Base-by-base conservation (phyloP, 2,329 filamentous ascomycete genomes). In the Fusarium sterilihyphosum region DNA sequence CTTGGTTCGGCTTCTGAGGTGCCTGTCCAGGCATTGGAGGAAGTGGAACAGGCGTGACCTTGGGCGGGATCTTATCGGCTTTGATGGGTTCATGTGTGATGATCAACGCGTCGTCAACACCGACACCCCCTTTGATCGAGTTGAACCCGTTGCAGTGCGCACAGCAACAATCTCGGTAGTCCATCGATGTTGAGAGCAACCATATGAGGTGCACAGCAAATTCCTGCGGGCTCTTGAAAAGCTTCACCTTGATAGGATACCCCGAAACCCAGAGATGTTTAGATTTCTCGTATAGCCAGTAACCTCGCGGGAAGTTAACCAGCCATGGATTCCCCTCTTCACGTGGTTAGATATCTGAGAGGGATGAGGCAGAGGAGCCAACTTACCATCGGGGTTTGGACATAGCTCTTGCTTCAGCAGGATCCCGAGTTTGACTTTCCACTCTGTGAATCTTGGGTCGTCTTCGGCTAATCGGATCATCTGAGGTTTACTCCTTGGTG, bases 191-290 rank as follows among this genome's bases (percentile, higher is more conserved):
- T 37, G 86, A 87, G 13, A 86, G 80, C 6, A 89, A 83, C 87
- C 87, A 89, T 56, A 89, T 81, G 31, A 88, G 71, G 70, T 89
- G 87, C 14, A 87, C 80, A 9, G 84, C 86, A 67, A 89, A 88
- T 71, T 89, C 87, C 65, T 88, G 86, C 2, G 87, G 87, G 49
- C 85, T 87, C 77, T 86, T 87, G 77, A 85, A 89, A 10, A 86
- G 80, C 77, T 86, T 87, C 40, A 82, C 77, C 69, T 87, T 86
- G 70, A 84, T 80, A 10, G 86, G 86, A 65, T 87, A 86, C 14
- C 86, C 86, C 10, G 86, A 87, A 8, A 88, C 82, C 81, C 85
- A 86, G 26, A 87, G 84, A 66, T 87, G 85, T 65, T 86, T 86
- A 8, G 84, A 86, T 56, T 84, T 84, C 74, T 86, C 82, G 64